Evolutionary conservation across 1,284 basidiomycete species (phyloP).

Genomic region (Hortiboletus rubellus): DNA sequence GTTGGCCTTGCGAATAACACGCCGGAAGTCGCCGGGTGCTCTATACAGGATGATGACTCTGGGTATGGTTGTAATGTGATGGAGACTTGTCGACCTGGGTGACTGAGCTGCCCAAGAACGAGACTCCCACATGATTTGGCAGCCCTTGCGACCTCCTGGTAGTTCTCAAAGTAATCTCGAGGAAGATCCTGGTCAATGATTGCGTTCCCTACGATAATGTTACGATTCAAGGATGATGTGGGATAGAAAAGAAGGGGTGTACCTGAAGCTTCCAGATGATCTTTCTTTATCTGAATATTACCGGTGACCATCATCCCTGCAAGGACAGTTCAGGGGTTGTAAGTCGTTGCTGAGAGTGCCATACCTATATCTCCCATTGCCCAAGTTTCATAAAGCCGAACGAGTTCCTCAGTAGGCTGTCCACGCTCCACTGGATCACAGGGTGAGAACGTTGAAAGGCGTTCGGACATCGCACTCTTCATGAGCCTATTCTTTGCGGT

Average conservation of each 20-base stretch:
- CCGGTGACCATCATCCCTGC: conserved; percentile 35
- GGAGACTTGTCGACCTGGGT: conserved; percentile 37
- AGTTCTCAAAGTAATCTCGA: conserved; percentile 27
- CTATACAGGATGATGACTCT: conserved; percentile 34
- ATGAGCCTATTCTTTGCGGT: conserved; percentile 33
- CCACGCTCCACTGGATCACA: conserved; percentile 32
- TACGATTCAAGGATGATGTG: neutral
- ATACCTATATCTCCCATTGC: conserved; percentile 36
- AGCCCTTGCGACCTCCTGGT: conserved; percentile 25
- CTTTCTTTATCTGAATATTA: conserved; percentile 37
- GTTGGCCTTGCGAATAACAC: conserved; percentile 34
- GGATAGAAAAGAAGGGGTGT: neutral
- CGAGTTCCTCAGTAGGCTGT: conserved; percentile 35
- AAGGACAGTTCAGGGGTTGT: conserved; percentile 2
- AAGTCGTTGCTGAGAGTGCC: neutral
- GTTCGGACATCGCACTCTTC: conserved; percentile 38
- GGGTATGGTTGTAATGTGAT: conserved; percentile 38
- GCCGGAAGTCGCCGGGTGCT: conserved; percentile 37
- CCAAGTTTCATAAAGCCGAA: conserved; percentile 37
- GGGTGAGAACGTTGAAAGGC: conserved; percentile 35
- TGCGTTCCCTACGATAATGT: conserved; percentile 27
- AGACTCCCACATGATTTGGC: conserved; percentile 33
- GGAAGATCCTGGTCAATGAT: conserved; percentile 34
- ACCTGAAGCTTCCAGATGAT: conserved; percentile 36
- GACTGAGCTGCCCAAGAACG: conserved; percentile 34